Percentiles rank a stretch among this genome's conserved stretches.
phyloP scores from a whole-genome alignment of 2,329 filamentous ascomycete species.

The Colletotrichum cordylinicola region DNA sequence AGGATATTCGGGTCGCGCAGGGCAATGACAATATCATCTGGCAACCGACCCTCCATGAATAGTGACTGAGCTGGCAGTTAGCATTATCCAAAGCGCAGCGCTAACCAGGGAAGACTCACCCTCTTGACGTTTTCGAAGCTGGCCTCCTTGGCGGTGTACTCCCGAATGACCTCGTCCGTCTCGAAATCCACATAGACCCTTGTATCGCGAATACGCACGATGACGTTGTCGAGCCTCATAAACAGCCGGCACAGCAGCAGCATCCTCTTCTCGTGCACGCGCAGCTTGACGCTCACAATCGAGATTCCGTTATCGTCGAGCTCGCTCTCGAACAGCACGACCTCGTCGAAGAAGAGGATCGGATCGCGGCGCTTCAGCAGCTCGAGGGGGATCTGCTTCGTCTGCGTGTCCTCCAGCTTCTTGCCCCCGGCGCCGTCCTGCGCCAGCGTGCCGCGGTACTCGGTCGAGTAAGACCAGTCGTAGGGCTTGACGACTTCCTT shows the following conservation, averaged over 20 bases:
- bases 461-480: slow-evolving; percentile 96
- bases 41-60: slow-evolving; percentile 53
- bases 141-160: slow-evolving; percentile 90
- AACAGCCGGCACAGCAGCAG: slow-evolving; percentile 87
- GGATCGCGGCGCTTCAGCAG: slow-evolving; percentile 88
- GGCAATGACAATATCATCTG: slow-evolving; percentile 77
- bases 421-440: neutral
- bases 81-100: neutral
- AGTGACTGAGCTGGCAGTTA: slow-evolving; percentile 47
- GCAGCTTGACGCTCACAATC: slow-evolving; percentile 85
- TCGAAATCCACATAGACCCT: slow-evolving; percentile 91
- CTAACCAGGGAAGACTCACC: slow-evolving; percentile 48
- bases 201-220: slow-evolving; percentile 88
- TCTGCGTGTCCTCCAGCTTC: slow-evolving; percentile 22
- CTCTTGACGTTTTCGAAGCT: slow-evolving; percentile 77
- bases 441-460: slow-evolving; percentile 77
- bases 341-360: slow-evolving; percentile 95
- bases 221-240: slow-evolving; percentile 89
- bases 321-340: slow-evolving; percentile 96
- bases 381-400: slow-evolving; percentile 76
- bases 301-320: slow-evolving; percentile 97
- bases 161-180: slow-evolving; percentile 78
- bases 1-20: slow-evolving; percentile 83
- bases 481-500: slow-evolving; percentile 95
- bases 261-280: slow-evolving; percentile 90